These are phyloP conservation scores for Tetrapisispora phaffii DNA, from an alignment of 805 yeast species.

Conservation along the genomic window DNA sequence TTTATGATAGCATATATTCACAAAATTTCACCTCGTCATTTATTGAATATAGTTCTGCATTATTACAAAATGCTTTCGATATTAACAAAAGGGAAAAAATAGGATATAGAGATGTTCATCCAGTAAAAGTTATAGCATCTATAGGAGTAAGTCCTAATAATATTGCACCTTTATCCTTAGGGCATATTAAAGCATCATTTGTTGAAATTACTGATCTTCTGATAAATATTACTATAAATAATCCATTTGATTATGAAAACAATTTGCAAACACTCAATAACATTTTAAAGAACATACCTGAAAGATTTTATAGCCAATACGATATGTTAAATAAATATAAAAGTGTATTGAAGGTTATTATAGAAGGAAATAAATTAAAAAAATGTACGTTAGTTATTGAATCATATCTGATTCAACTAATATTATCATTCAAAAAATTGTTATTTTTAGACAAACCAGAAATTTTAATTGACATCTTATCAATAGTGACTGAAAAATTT, in stretches of 20 bases:
- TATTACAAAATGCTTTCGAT: not conserved
- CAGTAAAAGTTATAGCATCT: slow-evolving; percentile 20
- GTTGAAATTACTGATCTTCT: not conserved
- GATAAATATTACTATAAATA: not conserved
- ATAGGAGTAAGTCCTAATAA: slow-evolving; percentile 14
- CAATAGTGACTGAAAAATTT: not conserved
- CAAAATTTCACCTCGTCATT: not conserved
- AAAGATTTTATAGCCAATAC: not conserved
- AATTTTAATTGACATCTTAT: not conserved
- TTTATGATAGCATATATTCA: slow-evolving; percentile 5
- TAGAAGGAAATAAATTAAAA: not conserved
- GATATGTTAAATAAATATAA: not conserved
- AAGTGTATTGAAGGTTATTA: not conserved
- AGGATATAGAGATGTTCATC: not conserved
- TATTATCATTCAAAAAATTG: not conserved
- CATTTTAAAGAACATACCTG: not conserved
- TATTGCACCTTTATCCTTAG: slow-evolving; percentile 10
- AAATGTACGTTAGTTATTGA: not conserved
- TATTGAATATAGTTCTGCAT: not conserved
- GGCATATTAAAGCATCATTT: not conserved
- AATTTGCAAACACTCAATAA: not conserved
- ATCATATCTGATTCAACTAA: not conserved
- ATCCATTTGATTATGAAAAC: not conserved
- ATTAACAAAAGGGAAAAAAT: not conserved
- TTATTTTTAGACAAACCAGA: not conserved